These are phyloP conservation scores for Ascochyta rabiei DNA, from an alignment of 2,329 filamentous ascomycete genomes.

Conservation along the genomic window DNA sequence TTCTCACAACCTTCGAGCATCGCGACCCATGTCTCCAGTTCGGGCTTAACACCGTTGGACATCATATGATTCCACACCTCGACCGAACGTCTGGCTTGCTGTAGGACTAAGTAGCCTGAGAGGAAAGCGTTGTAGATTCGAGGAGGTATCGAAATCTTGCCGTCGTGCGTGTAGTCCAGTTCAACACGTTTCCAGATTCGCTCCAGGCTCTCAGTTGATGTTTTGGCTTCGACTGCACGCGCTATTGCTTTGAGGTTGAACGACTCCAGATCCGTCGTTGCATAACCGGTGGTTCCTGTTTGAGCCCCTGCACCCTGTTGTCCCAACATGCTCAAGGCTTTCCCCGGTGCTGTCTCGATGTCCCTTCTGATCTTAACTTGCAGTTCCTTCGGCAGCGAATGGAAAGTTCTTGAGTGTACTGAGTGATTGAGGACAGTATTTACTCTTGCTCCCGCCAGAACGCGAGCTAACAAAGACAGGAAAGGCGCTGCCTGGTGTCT, in stretches of 20 bases:
- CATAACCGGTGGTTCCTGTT: conserved; percentile 2
- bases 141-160: conserved; percentile 30
- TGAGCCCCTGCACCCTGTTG: conserved; percentile 1
- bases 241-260: conserved; percentile 37
- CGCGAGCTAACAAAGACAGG: conserved; percentile 29
- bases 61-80: conserved; percentile 64
- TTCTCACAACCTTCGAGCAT: conserved; percentile 75
- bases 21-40: conserved; percentile 70
- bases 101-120: conserved; percentile 54
- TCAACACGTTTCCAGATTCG: conserved; percentile 31
- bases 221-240: conserved; percentile 27
- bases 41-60: conserved; percentile 62
- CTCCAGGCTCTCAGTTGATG: conserved; percentile 25
- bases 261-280: conserved; percentile 25
- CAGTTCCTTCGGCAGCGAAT: conserved; percentile 27
- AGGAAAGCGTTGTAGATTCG: conserved; percentile 55
- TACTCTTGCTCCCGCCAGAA: conserved; percentile 32
- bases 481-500: conserved; percentile 37
- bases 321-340: conserved; percentile 27
- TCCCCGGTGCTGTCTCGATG: conserved; percentile 30
- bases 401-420: conserved; percentile 14
- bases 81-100: conserved; percentile 53
- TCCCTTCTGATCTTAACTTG: conserved; percentile 31
- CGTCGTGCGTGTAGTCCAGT: conserved; percentile 23
- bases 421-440: conserved; percentile 20